Evolutionary conservation across 2,329 filamentous ascomycete genomes (phyloP).

Genomic region (Pseudophaeomoniella oleicola): DNA sequence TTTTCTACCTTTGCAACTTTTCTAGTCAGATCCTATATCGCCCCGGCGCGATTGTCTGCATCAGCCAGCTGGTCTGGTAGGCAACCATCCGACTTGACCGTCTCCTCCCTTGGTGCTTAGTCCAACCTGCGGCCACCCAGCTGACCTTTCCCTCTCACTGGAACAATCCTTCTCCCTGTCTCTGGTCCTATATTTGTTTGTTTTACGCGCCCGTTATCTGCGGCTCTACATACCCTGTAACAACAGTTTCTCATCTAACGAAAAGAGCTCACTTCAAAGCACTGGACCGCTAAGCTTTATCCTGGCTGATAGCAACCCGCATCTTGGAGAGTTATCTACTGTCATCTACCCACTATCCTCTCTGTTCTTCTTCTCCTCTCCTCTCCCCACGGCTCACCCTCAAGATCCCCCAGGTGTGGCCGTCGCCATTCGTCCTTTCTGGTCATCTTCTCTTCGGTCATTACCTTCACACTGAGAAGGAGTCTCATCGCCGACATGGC

Average conservation of each 20-base stretch:
- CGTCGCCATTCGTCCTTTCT: background rate
- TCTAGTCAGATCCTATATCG: background rate
- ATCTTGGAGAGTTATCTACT: background rate
- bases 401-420: background rate
- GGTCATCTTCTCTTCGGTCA: background rate
- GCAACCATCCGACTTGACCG: no score
- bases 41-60: no score
- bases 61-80: background rate
- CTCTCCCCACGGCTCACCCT: background rate
- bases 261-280: no score
- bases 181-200: no score
- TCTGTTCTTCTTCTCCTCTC: background rate
- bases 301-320: background rate
- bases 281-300: background rate
- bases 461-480: background rate
- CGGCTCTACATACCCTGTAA: background rate
- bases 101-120: background rate
- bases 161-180: background rate
- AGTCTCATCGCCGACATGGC: conserved; percentile 3
- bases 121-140: background rate
- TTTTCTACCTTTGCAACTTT: background rate
- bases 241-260: no score
- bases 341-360: background rate
- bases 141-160: background rate
- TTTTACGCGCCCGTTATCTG: background rate